A percentile compares a stretch with the other conserved stretches of the same genome.
Conservation (phyloP, 257 asterid genomes). For the Parsonsia alboflavescens region DNA sequence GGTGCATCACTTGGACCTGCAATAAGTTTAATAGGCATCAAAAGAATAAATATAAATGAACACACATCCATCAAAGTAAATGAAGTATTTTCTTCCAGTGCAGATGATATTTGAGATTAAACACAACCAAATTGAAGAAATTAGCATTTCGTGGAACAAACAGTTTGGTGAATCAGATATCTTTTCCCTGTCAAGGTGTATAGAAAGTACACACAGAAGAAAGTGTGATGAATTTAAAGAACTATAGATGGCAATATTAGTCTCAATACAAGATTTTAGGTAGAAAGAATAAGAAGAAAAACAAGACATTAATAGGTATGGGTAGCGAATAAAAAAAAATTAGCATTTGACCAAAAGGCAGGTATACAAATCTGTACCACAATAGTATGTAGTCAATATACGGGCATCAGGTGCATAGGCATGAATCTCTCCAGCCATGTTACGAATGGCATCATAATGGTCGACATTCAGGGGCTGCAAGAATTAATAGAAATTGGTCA, state of each 20-base stretch:
- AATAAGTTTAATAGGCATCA: constrained; percentile 20
- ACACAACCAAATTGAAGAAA: neutral
- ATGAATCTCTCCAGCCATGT: constrained; percentile 91
- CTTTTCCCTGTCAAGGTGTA: neutral
- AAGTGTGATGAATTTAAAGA: neutral
- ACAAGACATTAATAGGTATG: neutral
- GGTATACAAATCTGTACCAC: constrained; percentile 44
- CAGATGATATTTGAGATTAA: neutral
- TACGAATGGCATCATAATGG: constrained; percentile 74
- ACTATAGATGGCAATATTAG: neutral
- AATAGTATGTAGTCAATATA: constrained; percentile 85
- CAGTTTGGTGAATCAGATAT: neutral
- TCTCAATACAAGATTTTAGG: neutral
- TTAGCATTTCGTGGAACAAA: neutral
- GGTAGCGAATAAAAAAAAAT: neutral
- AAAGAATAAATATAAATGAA: neutral
- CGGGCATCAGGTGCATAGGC: constrained; percentile 99
- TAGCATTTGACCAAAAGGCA: constrained; percentile 12
- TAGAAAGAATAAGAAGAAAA: neutral
- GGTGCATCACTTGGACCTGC: constrained; percentile 97
- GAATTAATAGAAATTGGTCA: constrained; percentile 21
- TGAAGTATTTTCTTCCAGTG: neutral
- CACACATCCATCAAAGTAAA: neutral
- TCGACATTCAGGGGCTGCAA: constrained; percentile 82
- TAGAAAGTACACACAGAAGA: neutral